Evolutionary conservation across 1,284 basidiomycete species (phyloP).

Genomic region (Fomitopsis betulina): DNA sequence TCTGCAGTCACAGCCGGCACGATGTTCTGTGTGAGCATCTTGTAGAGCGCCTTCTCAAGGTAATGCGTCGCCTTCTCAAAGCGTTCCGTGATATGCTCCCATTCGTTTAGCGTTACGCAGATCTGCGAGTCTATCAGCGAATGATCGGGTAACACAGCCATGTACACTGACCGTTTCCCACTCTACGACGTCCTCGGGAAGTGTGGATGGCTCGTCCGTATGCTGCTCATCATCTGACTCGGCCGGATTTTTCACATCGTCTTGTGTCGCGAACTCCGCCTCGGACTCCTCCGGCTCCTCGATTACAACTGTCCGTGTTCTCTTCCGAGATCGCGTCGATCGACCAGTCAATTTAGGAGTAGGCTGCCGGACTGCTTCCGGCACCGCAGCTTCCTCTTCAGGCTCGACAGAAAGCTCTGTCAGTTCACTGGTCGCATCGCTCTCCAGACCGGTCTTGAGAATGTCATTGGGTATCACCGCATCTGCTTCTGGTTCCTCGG

Average conservation of each 20-base stretch:
- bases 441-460: slow-evolving; percentile 50
- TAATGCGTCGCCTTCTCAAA: slow-evolving; percentile 78
- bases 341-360: background rate
- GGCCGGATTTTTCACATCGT: background rate
- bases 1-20: slow-evolving; percentile 64
- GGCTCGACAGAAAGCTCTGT: slow-evolving; percentile 52
- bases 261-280: background rate
- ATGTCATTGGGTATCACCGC: background rate
- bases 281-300: background rate
- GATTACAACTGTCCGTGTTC: background rate
- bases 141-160: background rate
- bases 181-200: slow-evolving; percentile 60
- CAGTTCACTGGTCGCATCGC: slow-evolving; percentile 59
- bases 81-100: slow-evolving; percentile 68
- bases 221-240: background rate
- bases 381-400: slow-evolving; percentile 7
- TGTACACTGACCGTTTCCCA: slow-evolving; percentile 71
- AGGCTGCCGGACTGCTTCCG: background rate
- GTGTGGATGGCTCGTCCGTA: slow-evolving; percentile 10
- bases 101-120: slow-evolving; percentile 75
- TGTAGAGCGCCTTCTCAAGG: slow-evolving; percentile 73
- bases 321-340: slow-evolving; percentile 3
- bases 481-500: background rate
- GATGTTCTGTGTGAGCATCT: slow-evolving; percentile 58
- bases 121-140: slow-evolving; percentile 41